A percentile compares a stretch with the other conserved stretches of the same genome.
Conservation (phyloP, 1,284 basidiomycete species). For the Ceratobasidium sp. region DNA sequence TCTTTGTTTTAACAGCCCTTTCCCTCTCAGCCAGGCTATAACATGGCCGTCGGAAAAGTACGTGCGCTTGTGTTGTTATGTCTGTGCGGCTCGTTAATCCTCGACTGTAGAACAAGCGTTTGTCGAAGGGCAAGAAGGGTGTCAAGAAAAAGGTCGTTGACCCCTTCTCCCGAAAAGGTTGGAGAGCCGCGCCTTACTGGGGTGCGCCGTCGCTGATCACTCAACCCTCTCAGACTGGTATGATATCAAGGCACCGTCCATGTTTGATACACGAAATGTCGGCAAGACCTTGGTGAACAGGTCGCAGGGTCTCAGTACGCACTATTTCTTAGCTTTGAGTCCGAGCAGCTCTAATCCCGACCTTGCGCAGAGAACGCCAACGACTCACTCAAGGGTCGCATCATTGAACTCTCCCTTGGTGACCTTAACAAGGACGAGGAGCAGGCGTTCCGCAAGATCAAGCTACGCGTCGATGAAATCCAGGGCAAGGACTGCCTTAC, state of each 20-base stretch:
- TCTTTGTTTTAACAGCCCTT: conserved; percentile 8
- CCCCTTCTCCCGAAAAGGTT: conserved; percentile 99
- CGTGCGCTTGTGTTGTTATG: not conserved
- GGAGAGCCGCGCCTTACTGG: conserved; percentile 48
- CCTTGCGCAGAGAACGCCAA: conserved; percentile 89
- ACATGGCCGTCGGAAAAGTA: conserved; percentile 44
- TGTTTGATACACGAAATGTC: conserved; percentile 96
- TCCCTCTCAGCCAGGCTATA: conserved; percentile 34
- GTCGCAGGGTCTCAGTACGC: conserved; percentile 96
- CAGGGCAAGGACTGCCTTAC: conserved; percentile 99
- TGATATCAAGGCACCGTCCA: conserved; percentile 98
- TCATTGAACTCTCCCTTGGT: conserved; percentile 95
- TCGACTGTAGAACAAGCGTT: conserved; percentile 88
- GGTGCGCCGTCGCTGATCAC: conserved; percentile 14
- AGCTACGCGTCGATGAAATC: conserved; percentile 96
- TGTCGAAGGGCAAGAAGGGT: conserved; percentile 99
- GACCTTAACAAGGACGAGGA: conserved; percentile 99
- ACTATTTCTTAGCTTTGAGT: not conserved
- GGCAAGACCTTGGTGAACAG: conserved; percentile 99
- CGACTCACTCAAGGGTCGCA: conserved; percentile 98
- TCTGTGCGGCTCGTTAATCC: conserved; percentile 14
- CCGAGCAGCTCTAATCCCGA: conserved; percentile 44
- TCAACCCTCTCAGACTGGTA: conserved; percentile 86
- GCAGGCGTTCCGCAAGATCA: conserved; percentile 99
- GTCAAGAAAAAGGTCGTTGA: conserved; percentile 99